Conservation (phyloP, 2,329 filamentous ascomycete genomes). For the Arthrocladium fulminans region DNA sequence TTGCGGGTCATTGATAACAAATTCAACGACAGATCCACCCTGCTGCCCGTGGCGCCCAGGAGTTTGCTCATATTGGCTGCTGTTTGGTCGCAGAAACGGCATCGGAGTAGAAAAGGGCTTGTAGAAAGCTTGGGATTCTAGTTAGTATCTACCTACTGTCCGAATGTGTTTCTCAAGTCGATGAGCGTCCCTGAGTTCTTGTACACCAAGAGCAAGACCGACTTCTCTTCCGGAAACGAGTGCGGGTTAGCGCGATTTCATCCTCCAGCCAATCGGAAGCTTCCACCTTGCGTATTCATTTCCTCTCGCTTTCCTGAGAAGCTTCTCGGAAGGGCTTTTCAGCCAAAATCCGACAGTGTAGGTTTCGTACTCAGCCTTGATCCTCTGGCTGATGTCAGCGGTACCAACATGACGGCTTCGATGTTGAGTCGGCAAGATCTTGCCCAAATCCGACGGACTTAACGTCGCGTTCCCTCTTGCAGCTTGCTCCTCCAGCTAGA, state of each 20-base stretch:
- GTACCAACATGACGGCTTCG: background rate
- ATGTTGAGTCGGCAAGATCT: background rate
- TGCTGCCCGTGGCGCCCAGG: constrained; percentile 37
- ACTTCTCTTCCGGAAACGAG: constrained; percentile 1
- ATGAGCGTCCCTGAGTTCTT: too few species aligned
- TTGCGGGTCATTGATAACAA: constrained; percentile 35
- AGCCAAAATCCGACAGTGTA: background rate
- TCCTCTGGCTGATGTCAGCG: too few species aligned
- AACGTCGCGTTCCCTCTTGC: too few species aligned
- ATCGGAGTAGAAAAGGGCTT: background rate
- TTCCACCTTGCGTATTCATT: background rate
- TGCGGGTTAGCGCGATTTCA: background rate
- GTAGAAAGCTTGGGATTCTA: background rate
- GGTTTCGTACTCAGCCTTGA: too few species aligned
- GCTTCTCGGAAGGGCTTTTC: background rate
- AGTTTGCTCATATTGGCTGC: constrained; percentile 18
- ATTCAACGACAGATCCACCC: constrained; percentile 47
- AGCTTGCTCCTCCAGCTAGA: too few species aligned
- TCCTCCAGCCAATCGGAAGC: background rate
- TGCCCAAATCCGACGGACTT: too few species aligned
- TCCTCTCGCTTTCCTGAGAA: background rate
- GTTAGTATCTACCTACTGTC: too few species aligned
- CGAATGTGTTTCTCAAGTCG: too few species aligned
- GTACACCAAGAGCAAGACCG: too few species aligned
- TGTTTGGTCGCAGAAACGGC: background rate